These are phyloP conservation scores for Dalbergia oliveri DNA, from an alignment of 306 rosid species.

Conservation along the genomic window DNA sequence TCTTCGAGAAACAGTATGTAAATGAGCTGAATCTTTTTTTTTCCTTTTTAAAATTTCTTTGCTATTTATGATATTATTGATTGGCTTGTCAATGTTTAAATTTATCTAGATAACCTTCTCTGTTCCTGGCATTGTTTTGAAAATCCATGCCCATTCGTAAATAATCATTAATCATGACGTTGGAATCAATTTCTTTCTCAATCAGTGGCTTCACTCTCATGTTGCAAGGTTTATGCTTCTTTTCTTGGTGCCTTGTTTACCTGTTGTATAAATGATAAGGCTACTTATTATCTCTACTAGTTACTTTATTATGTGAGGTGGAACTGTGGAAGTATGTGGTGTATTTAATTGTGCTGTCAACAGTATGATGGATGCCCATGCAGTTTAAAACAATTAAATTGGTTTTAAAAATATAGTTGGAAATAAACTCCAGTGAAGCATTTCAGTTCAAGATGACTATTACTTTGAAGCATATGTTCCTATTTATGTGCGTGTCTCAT, in stretches of 20 bases:
- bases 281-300: not conserved
- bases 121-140: constrained; percentile 20
- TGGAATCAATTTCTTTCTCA: constrained; percentile 14
- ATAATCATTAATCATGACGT: not conserved
- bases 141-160: constrained; percentile 18
- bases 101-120: constrained; percentile 3
- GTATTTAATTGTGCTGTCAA: not conserved
- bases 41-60: constrained; percentile 4
- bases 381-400: constrained; percentile 13
- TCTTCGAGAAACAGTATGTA: constrained; percentile 80
- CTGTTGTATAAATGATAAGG: not conserved
- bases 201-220: not conserved
- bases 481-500: not conserved
- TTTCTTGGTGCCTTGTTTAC: constrained; percentile 1
- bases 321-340: not conserved
- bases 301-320: constrained; percentile 3
- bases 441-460: not conserved
- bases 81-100: not conserved
- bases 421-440: not conserved
- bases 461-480: not conserved
- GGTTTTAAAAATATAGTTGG: constrained; percentile 18
- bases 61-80: constrained; percentile 26
- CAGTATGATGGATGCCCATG: not conserved
- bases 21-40: constrained; percentile 4
- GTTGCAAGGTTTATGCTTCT: not conserved